Conservation (phyloP, 805 yeast species). For the Zygoascus bituminiphila region DNA sequence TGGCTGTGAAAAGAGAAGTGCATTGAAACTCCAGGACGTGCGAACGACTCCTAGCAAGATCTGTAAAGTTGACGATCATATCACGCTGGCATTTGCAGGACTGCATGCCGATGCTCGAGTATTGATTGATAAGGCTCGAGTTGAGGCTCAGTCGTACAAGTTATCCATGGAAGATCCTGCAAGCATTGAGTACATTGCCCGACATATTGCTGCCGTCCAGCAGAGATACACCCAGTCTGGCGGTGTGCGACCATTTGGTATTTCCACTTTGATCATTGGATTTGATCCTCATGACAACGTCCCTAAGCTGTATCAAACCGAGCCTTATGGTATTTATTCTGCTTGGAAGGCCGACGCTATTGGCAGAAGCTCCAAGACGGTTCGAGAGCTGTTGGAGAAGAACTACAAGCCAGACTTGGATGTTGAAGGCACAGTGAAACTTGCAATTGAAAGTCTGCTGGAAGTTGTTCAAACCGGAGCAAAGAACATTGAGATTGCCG, state of each 20-base stretch:
- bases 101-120: slow-evolving; percentile 97
- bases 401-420: slow-evolving; percentile 58
- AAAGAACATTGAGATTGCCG: slow-evolving; percentile 86
- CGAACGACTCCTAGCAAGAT: slow-evolving; percentile 93
- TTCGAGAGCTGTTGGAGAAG: slow-evolving; percentile 89
- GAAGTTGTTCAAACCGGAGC: slow-evolving; percentile 99
- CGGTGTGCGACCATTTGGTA: slow-evolving; percentile 97
- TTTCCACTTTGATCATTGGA: slow-evolving; percentile 91
- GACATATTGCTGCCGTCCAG: slow-evolving; percentile 95
- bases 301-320: slow-evolving; percentile 88
- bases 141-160: slow-evolving; percentile 92
- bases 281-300: slow-evolving; percentile 77
- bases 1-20: slow-evolving; percentile 95
- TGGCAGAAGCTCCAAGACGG: slow-evolving; percentile 91
- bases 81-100: slow-evolving; percentile 91
- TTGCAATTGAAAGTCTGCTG: slow-evolving; percentile 77
- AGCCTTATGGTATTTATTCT: slow-evolving; percentile 93
- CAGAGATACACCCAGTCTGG: slow-evolving; percentile 96
- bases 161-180: slow-evolving; percentile 94
- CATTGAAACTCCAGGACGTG: slow-evolving; percentile 91
- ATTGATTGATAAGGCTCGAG: slow-evolving; percentile 87
- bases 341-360: slow-evolving; percentile 98
- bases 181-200: slow-evolving; percentile 81
- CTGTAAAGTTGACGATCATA: slow-evolving; percentile 83
- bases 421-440: slow-evolving; percentile 61